Evolutionary conservation across 1,139 yeast genomes (phyloP).

Genomic region (Pichia sp.): DNA sequence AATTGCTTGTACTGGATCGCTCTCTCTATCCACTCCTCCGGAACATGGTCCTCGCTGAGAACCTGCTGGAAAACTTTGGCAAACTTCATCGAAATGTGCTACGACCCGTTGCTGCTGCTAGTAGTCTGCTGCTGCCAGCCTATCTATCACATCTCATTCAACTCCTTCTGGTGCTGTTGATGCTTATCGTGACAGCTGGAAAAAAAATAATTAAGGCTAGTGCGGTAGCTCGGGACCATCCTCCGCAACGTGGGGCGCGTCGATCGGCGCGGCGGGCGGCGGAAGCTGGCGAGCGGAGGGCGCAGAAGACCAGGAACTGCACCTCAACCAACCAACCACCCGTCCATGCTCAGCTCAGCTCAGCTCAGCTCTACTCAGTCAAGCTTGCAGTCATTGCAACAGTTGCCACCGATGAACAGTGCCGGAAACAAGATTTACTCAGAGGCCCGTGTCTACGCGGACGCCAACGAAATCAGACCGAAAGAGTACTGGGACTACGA

Average conservation of each 20-base stretch:
- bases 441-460: slow-evolving; percentile 81
- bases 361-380: neutral
- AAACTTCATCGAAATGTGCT: slow-evolving; percentile 70
- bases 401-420: neutral
- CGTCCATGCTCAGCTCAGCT: neutral
- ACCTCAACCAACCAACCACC: neutral
- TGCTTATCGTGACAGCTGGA: too few species aligned
- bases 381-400: too few species aligned
- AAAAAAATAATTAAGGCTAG: too few species aligned
- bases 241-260: neutral
- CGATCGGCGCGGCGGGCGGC: neutral
- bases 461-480: slow-evolving; percentile 73
- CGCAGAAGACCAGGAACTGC: too few species aligned
- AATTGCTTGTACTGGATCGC: slow-evolving; percentile 68
- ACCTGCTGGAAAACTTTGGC: slow-evolving; percentile 64
- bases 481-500: slow-evolving; percentile 93
- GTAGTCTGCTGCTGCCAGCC: too few species aligned
- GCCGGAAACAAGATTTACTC: slow-evolving; percentile 38
- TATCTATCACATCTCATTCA: too few species aligned
- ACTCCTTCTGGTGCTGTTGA: too few species aligned
- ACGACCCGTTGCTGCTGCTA: too few species aligned
- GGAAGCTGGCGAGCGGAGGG: too few species aligned
- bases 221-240: too few species aligned
- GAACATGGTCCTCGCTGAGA: slow-evolving; percentile 52
- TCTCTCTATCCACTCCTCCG: slow-evolving; percentile 59